Evolutionary conservation across 192 early-diverging fungal species (phyloP), one percentile per base, ranked within the genome.

Genomic region (Thamnidium elegans): DNA sequence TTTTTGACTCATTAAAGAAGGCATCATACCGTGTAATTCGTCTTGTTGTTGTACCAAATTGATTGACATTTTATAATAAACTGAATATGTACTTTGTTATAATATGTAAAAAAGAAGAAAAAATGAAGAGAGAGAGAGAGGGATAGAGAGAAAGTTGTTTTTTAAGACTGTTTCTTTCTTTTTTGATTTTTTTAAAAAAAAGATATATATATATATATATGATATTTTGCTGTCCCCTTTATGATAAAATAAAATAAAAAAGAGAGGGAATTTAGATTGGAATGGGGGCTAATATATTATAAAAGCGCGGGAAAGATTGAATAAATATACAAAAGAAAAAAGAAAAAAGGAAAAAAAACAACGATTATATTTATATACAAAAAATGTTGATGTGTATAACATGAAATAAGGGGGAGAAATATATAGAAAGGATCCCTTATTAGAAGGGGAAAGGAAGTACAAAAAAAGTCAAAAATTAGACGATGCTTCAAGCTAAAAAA

Each of bases 21-120:
- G 58, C 43, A 59, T 59, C 43, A 59, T 59, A 59, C 43, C 23
- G 20, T 59, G 36, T 21, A 59, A 59, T 42, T 59, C 58, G 43
- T 59, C 43, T 59, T 59, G 46, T 13, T 39, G 55, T 56, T 56
- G 55, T 39, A 56, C 55, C 31, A 56, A 34, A 56, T 34, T 56
- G 55, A 56, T 56, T 39, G 55, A 56, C 55, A 56, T 56, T 56
- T 39, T 39, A 39, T 9, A 48, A 14, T 48, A 48, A 17, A 48
- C 15, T 48, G 15, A 15, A 15, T 48, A 48, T 48, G 46, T 48
- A 48, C 17, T 14, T 48, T 48, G 17, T 4, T 48, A 48, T 48
- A 26, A 48, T 48, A 59, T 14, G 17, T 56, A 36, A 34, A 9
- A 36, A 11, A 36, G 17, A 39, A 34, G 32, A 36, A 17, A 7